Evolutionary conservation across 148 eudicot species (phyloP), one percentile per base, ranked within the genome.

Genomic region (Fagopyrum homotropicum): DNA sequence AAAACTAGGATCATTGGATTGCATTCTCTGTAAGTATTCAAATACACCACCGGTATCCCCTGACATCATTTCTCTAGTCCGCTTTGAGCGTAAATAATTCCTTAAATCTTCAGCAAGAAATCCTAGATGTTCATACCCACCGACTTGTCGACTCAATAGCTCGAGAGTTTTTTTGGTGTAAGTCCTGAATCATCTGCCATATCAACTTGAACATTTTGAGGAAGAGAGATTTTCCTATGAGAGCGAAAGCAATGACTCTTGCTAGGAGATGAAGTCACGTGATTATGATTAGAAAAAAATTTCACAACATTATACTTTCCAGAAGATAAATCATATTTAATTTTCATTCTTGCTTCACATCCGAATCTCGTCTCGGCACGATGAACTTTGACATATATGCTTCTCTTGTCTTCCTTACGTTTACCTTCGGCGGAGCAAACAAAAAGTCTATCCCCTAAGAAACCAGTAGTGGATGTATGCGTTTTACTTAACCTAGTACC

Each of bases 1-100:
- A 71, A 89, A 89, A 14, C 86, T 85, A 4, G 87, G 89, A 51
- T 87, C 86, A 75, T 87, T 86, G 10, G 86, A 83, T 77, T 85
- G 87, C 90, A 87, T 85, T 72, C 81, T 82, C 57, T 81, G 85
- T 44, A 89, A 85, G 79, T 87, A 84, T 75, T 87, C 84, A 17
- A 84, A 78, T 47, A 87, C 78, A 69, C 83, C 84, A 70, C 82
- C 85, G 59, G 89, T 85, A 82, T 87, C 88, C 15, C 90, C 89
- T 52, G 80, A 51, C 19, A 85, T 85, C 64, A 82, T 82, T 74
- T 75, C n/a, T n/a, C n/a, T n/a, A n/a, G n/a, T n/a, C n/a, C n/a
- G n/a, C n/a, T n/a, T n/a, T n/a, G n/a, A n/a, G 82, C 60, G 59
- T 64, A 69, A 66, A 26, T 86, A 86, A 56, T 76, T 59, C 45